These are phyloP conservation scores for Fusarium sp. DNA, from an alignment of 2,329 filamentous ascomycete species.

Conservation along the genomic window DNA sequence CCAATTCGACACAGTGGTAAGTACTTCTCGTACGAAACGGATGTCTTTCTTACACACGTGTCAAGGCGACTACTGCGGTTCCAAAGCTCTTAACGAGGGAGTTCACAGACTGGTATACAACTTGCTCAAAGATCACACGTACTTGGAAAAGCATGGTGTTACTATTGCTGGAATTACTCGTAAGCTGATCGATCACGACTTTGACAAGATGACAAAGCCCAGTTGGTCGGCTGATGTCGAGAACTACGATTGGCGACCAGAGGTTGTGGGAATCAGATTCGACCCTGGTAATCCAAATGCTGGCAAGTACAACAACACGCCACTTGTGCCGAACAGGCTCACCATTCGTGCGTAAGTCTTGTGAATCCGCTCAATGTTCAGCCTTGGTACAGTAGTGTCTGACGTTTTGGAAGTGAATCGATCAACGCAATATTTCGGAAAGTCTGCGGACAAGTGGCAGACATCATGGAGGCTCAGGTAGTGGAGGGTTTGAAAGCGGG, in stretches of 20 bases:
- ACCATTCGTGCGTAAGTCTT: not conserved
- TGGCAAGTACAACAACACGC: not conserved
- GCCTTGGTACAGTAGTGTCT: not conserved
- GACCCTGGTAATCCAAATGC: not conserved
- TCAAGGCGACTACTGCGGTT: slow-evolving; percentile 4
- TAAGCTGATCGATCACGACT: not conserved
- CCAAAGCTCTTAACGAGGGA: slow-evolving; percentile 8
- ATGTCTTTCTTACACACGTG: not conserved
- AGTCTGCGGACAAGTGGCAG: not conserved
- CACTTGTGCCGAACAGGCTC: not conserved
- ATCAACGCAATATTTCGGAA: not conserved
- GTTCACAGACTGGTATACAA: not conserved
- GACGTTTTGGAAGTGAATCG: not conserved
- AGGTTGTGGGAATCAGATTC: not conserved
- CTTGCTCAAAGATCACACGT: not conserved
- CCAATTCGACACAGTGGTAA: not conserved
- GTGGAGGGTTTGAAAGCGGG: not conserved
- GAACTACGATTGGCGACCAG: not conserved
- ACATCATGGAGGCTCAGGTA: not conserved
- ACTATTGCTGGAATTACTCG: not conserved
- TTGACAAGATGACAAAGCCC: not conserved
- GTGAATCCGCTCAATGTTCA: not conserved
- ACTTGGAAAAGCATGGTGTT: not conserved
- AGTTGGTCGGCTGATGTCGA: not conserved
- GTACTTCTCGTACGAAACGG: not conserved